Evolutionary conservation across 78 protist genomes (phyloP).

Genomic region (Monosiga brevicollis): DNA sequence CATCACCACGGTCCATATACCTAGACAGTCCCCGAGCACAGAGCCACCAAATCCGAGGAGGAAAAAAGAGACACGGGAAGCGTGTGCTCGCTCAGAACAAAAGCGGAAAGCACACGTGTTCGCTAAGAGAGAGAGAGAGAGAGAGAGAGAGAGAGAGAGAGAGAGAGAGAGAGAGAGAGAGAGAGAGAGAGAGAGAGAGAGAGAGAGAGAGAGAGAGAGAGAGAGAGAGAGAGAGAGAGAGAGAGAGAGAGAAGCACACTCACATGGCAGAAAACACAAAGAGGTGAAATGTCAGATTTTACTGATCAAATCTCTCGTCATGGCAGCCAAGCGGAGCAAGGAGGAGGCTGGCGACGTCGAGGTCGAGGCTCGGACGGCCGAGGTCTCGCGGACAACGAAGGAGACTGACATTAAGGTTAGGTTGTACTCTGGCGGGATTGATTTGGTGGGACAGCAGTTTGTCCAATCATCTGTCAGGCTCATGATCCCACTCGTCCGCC

Average conservation of each 20-base stretch:
- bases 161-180: neutral
- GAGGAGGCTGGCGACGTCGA: neutral
- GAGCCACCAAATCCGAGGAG: neutral
- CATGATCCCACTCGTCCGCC: no score
- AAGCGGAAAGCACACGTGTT: neutral
- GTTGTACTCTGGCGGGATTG: no score
- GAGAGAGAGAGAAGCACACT: slow-evolving; percentile 1
- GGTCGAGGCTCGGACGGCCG: neutral
- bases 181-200: slow-evolving; percentile 1
- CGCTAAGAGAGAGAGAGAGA: neutral
- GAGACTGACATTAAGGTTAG: slow-evolving; percentile 26
- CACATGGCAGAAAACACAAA: no score
- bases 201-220: slow-evolving; percentile 1
- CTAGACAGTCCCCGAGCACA: neutral
- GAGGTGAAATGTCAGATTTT: no score
- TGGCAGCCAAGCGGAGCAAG: neutral
- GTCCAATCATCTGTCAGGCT: no score
- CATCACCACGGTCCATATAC: neutral
- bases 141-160: neutral
- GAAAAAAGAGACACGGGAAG: no score
- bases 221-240: slow-evolving; percentile 1
- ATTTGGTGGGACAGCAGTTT: no score
- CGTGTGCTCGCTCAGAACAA: neutral
- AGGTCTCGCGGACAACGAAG: slow-evolving; percentile 16
- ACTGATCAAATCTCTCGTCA: no score